Evolutionary conservation across 1,284 basidiomycete species (phyloP).

Genomic region (Tilletia walkeri): DNA sequence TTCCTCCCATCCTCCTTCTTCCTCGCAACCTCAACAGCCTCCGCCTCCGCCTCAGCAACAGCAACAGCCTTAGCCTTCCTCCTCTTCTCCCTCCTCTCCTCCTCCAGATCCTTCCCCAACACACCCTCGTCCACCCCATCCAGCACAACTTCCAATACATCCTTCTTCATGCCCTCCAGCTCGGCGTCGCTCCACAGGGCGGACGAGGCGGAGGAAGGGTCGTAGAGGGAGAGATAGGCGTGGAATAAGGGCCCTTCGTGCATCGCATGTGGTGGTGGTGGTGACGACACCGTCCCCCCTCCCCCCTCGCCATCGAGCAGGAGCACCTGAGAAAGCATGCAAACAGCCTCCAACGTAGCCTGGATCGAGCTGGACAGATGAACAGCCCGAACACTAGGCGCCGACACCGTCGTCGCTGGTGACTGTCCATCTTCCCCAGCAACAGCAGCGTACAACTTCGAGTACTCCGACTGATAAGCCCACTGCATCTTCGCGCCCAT

Average conservation of each 20-base stretch:
- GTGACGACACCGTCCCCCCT: background rate
- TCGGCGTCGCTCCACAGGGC: background rate
- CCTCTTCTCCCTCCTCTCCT: constrained; percentile 17
- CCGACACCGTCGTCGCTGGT: background rate
- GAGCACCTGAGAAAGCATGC: background rate
- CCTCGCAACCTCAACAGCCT: background rate
- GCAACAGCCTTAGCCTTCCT: background rate
- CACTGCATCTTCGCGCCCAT: background rate
- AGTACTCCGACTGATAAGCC: background rate
- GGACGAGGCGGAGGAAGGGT: background rate
- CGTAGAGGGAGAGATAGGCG: background rate
- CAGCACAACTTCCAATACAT: background rate
- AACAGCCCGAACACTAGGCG: background rate
- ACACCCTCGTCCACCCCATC: constrained; percentile 6
- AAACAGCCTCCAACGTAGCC: background rate
- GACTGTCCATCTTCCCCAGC: background rate
- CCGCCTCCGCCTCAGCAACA: background rate
- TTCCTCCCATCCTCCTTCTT: background rate
- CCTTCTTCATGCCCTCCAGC: background rate
- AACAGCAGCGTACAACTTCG: too few species aligned
- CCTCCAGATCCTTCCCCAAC: constrained; percentile 19
- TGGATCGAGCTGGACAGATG: constrained; percentile 7
- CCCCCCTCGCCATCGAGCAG: background rate
- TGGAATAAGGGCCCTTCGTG: constrained; percentile 17
- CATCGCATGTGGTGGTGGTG: background rate